Conservation (phyloP, 768 basidiomycete genomes). For the Auricularia cornea region DNA sequence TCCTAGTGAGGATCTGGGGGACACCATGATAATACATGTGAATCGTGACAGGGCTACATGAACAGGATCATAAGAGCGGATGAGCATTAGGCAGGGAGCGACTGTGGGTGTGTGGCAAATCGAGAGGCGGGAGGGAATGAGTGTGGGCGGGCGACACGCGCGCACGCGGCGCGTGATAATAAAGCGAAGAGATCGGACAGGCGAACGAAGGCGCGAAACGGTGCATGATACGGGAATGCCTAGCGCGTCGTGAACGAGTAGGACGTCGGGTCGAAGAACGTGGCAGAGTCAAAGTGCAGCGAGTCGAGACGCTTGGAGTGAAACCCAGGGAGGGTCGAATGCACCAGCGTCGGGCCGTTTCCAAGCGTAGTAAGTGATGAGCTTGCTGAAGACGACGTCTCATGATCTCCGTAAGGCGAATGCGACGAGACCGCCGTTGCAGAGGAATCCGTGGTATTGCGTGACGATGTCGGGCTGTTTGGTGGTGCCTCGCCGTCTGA, state of each 20-base stretch:
- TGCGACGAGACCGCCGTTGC: not conserved
- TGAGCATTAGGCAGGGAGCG: not conserved
- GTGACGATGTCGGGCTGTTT: not conserved
- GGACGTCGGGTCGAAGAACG: not conserved
- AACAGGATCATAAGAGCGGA: not conserved
- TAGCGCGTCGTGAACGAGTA: not conserved
- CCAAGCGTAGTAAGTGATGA: not conserved
- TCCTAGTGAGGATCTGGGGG: not conserved
- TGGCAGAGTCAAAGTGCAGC: not conserved
- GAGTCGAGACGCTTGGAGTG: not conserved
- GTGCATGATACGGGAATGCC: not conserved
- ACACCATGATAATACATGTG: not conserved
- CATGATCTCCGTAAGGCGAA: not conserved
- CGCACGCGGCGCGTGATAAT: not conserved
- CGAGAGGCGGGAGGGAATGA: not conserved
- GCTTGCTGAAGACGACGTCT: not conserved
- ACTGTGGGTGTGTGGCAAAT: not conserved
- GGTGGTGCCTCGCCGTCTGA: not conserved
- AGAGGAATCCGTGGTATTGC: not conserved
- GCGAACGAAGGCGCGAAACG: not conserved
- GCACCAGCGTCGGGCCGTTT: not conserved
- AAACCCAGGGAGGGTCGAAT: not conserved
- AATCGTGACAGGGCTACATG: not conserved
- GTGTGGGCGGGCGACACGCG: not conserved
- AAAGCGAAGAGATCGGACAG: not conserved